phyloP scores from a whole-genome alignment of 768 basidiomycete species.

The Xerocomellus dryophilus region DNA sequence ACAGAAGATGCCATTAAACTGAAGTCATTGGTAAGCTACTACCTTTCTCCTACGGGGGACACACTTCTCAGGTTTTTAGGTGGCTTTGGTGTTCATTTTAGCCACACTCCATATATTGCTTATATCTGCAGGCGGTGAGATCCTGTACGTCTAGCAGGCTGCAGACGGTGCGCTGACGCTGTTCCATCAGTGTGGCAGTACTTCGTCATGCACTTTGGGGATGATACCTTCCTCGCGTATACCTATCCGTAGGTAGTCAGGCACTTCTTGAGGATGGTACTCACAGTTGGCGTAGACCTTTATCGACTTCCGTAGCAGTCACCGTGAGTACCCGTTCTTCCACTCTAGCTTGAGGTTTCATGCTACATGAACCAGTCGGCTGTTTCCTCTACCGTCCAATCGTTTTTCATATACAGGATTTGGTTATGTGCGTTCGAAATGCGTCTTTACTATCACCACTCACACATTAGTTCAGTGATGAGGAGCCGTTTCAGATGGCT shows the following conservation, averaged over 20 bases:
- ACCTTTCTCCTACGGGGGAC: background rate
- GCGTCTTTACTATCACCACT: background rate
- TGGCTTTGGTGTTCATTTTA: conserved; percentile 20
- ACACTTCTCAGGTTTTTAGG: conserved; percentile 7
- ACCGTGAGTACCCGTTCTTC: conserved; percentile 14
- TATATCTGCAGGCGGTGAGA: conserved; percentile 19
- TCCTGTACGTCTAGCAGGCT: background rate
- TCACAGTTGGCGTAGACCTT: conserved; percentile 16
- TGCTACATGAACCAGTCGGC: conserved; percentile 13
- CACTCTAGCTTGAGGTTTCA: conserved; percentile 12
- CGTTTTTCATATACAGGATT: conserved; percentile 28
- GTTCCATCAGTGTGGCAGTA: conserved; percentile 20
- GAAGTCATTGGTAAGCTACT: conserved; percentile 13
- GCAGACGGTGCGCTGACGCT: background rate
- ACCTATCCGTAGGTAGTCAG: conserved; percentile 20
- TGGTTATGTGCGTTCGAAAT: conserved; percentile 18
- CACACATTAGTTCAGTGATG: conserved; percentile 6
- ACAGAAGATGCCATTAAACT: conserved; percentile 12
- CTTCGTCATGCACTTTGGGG: conserved; percentile 24
- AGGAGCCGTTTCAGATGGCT: conserved; percentile 18
- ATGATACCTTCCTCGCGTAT: conserved; percentile 5
- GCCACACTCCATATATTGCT: conserved; percentile 19
- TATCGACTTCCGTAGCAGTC: conserved; percentile 20
- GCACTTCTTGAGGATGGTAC: background rate
- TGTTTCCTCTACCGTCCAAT: conserved; percentile 21